Conservation (phyloP, 2,329 filamentous ascomycete species). For the Alternaria metachromatica region DNA sequence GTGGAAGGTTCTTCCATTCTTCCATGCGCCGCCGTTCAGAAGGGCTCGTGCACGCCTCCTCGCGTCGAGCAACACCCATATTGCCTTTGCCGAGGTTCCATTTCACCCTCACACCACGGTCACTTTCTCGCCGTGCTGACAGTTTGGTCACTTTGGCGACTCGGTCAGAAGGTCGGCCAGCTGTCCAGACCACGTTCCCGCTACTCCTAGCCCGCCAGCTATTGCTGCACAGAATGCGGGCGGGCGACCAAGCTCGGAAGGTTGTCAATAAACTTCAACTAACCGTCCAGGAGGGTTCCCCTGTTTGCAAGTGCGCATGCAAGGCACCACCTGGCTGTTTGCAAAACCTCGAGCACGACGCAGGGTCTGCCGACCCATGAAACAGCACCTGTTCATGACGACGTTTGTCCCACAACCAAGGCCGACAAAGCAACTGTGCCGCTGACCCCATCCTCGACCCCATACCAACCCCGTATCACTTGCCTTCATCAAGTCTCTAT, state of each 20-base stretch:
- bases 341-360: neutral
- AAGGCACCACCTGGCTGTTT: neutral
- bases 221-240: slow-evolving; percentile 2
- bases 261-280: neutral
- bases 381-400: slow-evolving; percentile 1
- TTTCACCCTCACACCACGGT: neutral
- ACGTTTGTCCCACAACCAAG: neutral
- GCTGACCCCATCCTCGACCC: neutral
- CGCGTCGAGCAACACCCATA: slow-evolving; percentile 10
- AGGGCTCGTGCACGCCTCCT: neutral
- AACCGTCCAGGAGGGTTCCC: neutral
- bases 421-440: slow-evolving; percentile 10
- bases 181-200: neutral
- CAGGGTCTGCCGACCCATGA: slow-evolving; percentile 4
- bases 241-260: neutral
- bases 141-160: neutral
- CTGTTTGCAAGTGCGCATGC: neutral
- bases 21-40: slow-evolving; percentile 8
- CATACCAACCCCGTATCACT: slow-evolving; percentile 1
- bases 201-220: neutral
- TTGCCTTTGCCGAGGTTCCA: neutral
- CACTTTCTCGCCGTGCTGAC: neutral
- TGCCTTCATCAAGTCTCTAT: neutral
- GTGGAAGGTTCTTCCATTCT: slow-evolving; percentile 22
- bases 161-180: neutral